Conservation (phyloP, 352 stramenopile species). For the Phytophthora cryptogea region DNA sequence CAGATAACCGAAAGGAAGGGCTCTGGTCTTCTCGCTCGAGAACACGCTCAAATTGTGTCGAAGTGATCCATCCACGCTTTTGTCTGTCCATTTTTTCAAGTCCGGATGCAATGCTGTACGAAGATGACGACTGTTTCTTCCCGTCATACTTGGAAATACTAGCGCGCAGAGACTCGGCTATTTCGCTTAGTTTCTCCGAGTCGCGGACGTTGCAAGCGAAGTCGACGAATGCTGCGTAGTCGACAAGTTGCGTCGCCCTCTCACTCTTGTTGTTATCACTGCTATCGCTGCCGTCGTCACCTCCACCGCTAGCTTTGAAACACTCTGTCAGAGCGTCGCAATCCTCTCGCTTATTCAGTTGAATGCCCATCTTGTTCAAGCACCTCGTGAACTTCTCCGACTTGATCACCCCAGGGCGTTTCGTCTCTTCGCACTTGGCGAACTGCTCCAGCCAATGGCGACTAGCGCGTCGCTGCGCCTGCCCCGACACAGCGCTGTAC, state of each 20-base stretch:
- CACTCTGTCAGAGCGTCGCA: slow-evolving; percentile 44
- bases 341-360: slow-evolving; percentile 44
- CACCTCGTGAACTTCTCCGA: slow-evolving; percentile 60
- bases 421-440: slow-evolving; percentile 50
- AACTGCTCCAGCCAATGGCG: slow-evolving; percentile 54
- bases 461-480: slow-evolving; percentile 44
- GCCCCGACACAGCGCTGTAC: slow-evolving; percentile 52
- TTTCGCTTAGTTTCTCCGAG: slow-evolving; percentile 60
- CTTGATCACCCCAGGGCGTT: slow-evolving; percentile 36
- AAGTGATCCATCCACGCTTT: slow-evolving; percentile 57
- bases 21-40: slow-evolving; percentile 28
- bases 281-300: slow-evolving; percentile 11
- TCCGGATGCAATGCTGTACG: slow-evolving; percentile 46
- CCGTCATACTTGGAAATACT: slow-evolving; percentile 58
- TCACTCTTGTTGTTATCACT: slow-evolving; percentile 15
- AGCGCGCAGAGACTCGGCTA: slow-evolving; percentile 49
- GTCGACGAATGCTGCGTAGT: slow-evolving; percentile 66
- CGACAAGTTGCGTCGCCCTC: slow-evolving; percentile 32
- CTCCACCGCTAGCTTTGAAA: slow-evolving; percentile 28
- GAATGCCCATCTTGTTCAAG: slow-evolving; percentile 54
- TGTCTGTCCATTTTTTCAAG: slow-evolving; percentile 64
- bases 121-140: slow-evolving; percentile 48
- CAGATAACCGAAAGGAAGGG: slow-evolving; percentile 45
- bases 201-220: slow-evolving; percentile 72
- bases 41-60: slow-evolving; percentile 42